These are phyloP conservation scores for Yamadazyma jaroonii DNA, from an alignment of 1,139 yeast genomes.

Conservation along the genomic window DNA sequence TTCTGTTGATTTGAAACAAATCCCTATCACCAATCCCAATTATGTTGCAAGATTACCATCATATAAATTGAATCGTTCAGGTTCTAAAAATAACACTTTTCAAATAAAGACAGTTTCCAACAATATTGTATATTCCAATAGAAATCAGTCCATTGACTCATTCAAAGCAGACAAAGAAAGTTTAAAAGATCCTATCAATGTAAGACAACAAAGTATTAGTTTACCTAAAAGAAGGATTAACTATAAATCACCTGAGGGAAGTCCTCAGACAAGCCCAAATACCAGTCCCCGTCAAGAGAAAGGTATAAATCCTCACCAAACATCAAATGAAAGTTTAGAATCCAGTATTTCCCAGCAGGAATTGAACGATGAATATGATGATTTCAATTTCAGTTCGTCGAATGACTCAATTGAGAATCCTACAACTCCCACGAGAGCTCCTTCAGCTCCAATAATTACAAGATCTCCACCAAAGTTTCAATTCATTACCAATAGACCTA, in stretches of 20 bases:
- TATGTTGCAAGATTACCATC: slow-evolving; percentile 5
- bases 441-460: slow-evolving; percentile 14
- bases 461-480: slow-evolving; percentile 1
- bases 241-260: background rate
- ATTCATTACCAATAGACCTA: slow-evolving; percentile 1
- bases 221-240: background rate
- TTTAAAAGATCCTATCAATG: slow-evolving; percentile 2
- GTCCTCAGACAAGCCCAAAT: background rate
- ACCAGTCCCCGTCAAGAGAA: too few species aligned
- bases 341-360: background rate
- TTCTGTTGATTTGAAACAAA: slow-evolving; percentile 5
- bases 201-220: background rate
- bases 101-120: slow-evolving; percentile 7
- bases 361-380: slow-evolving; percentile 13
- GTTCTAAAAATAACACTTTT: background rate
- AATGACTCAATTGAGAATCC: slow-evolving; percentile 8
- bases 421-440: slow-evolving; percentile 12
- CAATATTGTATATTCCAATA: slow-evolving; percentile 16
- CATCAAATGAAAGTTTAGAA: background rate
- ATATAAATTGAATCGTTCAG: slow-evolving; percentile 1
- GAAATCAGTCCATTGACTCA: slow-evolving; percentile 28
- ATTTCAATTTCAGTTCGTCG: slow-evolving; percentile 16
- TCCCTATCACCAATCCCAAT: slow-evolving; percentile 5
- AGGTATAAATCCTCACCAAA: too few species aligned
- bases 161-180: slow-evolving; percentile 26